phyloP scores from a whole-genome alignment of 192 early-diverging fungal genomes.

The Gaertneriomyces semiglobifer region DNA sequence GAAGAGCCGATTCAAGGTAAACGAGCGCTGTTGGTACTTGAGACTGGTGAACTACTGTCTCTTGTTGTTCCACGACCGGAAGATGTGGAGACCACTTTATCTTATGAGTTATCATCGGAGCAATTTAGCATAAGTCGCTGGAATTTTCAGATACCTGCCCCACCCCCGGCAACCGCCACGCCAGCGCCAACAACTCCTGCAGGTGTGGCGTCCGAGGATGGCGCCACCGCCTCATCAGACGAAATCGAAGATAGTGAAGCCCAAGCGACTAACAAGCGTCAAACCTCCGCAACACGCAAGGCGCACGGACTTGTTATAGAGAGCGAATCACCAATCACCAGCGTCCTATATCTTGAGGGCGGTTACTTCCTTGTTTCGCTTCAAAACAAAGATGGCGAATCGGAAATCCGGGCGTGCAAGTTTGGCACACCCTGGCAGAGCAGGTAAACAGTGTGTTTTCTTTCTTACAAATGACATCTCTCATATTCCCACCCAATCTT shows the following conservation, averaged over 20 bases:
- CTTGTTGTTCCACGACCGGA: slow-evolving; percentile 32
- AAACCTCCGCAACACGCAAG: slow-evolving; percentile 41
- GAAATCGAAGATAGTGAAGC: slow-evolving; percentile 15
- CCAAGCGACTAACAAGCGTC: slow-evolving; percentile 3
- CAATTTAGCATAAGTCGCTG: slow-evolving; percentile 32
- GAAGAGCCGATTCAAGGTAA: slow-evolving; percentile 38
- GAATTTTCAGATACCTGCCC: slow-evolving; percentile 42
- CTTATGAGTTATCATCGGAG: slow-evolving; percentile 37
- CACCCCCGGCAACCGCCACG: slow-evolving; percentile 8
- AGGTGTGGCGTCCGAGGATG: slow-evolving; percentile 18
- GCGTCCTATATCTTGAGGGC: slow-evolving; percentile 43
- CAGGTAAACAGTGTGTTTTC: slow-evolving; percentile 35
- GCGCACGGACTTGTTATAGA: slow-evolving; percentile 42
- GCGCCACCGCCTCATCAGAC: not conserved
- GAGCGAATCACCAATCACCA: slow-evolving; percentile 31
- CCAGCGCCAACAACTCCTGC: slow-evolving; percentile 15
- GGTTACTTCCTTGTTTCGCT: slow-evolving; percentile 55
- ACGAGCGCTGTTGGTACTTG: slow-evolving; percentile 36
- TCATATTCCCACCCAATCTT: not conserved
- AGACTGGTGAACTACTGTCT: slow-evolving; percentile 38
- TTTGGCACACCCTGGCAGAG: slow-evolving; percentile 41
- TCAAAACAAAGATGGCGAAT: slow-evolving; percentile 44
- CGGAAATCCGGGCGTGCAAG: slow-evolving; percentile 49
- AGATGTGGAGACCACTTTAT: slow-evolving; percentile 37
- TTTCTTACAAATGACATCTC: slow-evolving; percentile 8